Evolutionary conservation across 768 basidiomycete genomes (phyloP), one percentile per base, ranked within the genome.

Genomic region (Suillus subalutaceus): DNA sequence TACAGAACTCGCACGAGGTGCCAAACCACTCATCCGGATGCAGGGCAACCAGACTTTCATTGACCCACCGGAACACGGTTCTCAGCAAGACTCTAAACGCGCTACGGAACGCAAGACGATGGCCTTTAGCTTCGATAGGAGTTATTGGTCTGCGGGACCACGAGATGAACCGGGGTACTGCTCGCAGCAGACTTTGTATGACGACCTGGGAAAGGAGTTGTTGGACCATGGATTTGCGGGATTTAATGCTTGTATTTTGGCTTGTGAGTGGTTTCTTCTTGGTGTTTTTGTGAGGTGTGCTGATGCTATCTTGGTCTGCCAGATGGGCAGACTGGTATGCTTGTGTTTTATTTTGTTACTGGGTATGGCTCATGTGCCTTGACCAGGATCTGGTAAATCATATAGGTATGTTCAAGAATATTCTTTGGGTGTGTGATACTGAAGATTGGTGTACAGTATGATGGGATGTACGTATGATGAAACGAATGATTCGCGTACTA

Each of bases 241-340:
- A 37, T 99, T 97, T 80, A 98, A 99, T 84, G 93, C 96, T 58
- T 98, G 96, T 85, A 97, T 99, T 79, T 85, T 99, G 76, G 97
- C 97, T 79, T 99, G 96, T 97, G 80, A 85, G 96, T 90, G 9
- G 15, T 67, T 66, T 60, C 53, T 35, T 68, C 63, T 65, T 71
- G 38, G 71, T n/a, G 10, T 16, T 23, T 41, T 8, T 26, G 3
- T 40, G 9, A 15, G 16, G 52, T 23, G 4, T 44, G 38, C 65
- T 66, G 37, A 70, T 40, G 18, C 37, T 53, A 18, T 7, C 55
- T 37, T 61, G 35, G 35, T 57, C 38, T 32, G 53, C 30, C 58
- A 87, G 85, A 87, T 83, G 93, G 93, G 73, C 93, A 95, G 81
- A 95, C 93, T 75, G 93, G 93, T 94, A 77, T 77, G 26, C 64